A percentile compares a stretch with the other conserved stretches of the same genome.
phyloP scores from a whole-genome alignment of 2,329 filamentous ascomycete genomes.

The Botrytis porri region DNA sequence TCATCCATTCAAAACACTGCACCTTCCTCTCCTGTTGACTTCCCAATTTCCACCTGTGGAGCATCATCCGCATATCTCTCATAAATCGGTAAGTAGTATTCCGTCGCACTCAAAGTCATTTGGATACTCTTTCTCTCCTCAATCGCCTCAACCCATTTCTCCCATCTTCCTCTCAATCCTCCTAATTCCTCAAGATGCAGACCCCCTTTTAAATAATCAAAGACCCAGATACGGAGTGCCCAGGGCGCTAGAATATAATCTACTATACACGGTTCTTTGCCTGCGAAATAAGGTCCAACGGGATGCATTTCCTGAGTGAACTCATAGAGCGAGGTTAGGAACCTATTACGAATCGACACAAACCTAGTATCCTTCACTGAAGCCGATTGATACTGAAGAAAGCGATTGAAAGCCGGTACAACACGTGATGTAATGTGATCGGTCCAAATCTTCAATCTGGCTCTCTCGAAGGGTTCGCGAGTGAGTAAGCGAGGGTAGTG shows the following conservation, averaged over 20 bases:
- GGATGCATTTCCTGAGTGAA: conserved; percentile 61
- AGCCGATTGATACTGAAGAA: conserved; percentile 53
- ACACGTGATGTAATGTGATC: conserved; percentile 67
- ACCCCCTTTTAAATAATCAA: conserved; percentile 71
- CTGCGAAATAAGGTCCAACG: conserved; percentile 65
- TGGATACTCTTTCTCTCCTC: conserved; percentile 58
- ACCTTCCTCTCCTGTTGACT: conserved; percentile 60
- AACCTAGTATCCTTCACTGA: conserved; percentile 46
- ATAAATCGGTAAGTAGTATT: conserved; percentile 68
- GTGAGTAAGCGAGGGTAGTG: conserved; percentile 52
- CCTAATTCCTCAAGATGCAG: conserved; percentile 48
- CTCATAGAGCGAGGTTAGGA: conserved; percentile 56
- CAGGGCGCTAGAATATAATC: conserved; percentile 72
- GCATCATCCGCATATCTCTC: conserved; percentile 63
- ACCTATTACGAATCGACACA: conserved; percentile 54
- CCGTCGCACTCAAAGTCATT: conserved; percentile 65
- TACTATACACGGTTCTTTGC: conserved; percentile 60
- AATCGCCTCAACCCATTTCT: conserved; percentile 60
- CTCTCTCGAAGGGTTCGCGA: conserved; percentile 59
- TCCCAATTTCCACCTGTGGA: conserved; percentile 58
- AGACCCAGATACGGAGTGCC: conserved; percentile 68
- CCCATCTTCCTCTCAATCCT: conserved; percentile 61
- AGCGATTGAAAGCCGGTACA: conserved; percentile 65
- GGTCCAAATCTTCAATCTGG: conserved; percentile 65
- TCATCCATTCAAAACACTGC: conserved; percentile 52